Base-by-base conservation (phyloP, 768 basidiomycete genomes). In the Leccinum fibrillosum region DNA sequence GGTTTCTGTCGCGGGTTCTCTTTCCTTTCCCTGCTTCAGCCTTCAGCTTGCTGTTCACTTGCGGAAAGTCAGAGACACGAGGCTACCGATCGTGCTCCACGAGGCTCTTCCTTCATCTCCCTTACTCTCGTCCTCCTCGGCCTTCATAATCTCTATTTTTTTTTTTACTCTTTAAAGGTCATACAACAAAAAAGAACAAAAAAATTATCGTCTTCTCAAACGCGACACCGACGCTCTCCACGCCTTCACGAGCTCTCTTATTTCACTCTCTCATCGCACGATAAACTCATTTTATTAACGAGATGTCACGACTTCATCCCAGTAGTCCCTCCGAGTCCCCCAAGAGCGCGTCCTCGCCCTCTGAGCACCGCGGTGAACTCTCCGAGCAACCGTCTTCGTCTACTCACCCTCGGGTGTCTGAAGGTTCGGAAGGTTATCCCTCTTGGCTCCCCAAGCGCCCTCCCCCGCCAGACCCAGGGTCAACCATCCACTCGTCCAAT, bases 401-500 rank as follows among this genome's bases (percentile, higher is more conserved):
- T 1, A 66, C 73, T 52, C 71, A 72, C 15, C 69, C 72, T 9
- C 66, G 72, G 56, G 34, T 56, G 2, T 75, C 72, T 53, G 81
- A 83, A 64, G 63, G 72, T 53, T 80, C 80, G 17, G 88, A 89
- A 62, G 86, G 86, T 13, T 93, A 93, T 69, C 91, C 91, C 3
- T 86, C 88, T 23, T 93, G 91, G 91, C 84, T 93, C 1, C 91
- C 91, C 17, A 83, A 77, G 58, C 80, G 91, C 13, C 91, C 92
- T 2, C 85, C 85, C 15, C 88, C 84, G 1, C 91, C 91, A 0
- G 83, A 83, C 8, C 91, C 92, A 3, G 81, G 82, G 4, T 88
- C 88, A 10, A 90, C 88, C 2, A 72, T 88, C 55, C 84, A 84
- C 58, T 84, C 83, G 7, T 82, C 81, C 26, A 75, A 80, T 50